Conservation (phyloP, 257 asterid species). For the Nicotiana tomentosiformis region DNA sequence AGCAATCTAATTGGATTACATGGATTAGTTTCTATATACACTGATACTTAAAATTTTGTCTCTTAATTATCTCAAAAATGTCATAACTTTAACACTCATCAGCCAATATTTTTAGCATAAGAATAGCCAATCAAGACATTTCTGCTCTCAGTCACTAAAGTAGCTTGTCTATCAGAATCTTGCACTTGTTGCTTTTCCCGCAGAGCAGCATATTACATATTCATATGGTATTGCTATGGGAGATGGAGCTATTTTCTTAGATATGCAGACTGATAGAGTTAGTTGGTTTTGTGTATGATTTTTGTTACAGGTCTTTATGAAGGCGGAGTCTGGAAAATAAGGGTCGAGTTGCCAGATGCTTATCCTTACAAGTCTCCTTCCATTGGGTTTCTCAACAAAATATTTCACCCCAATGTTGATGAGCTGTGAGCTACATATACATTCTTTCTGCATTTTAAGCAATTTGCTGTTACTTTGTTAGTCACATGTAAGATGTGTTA, state of each 20-base stretch:
- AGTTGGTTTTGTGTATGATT: neutral
- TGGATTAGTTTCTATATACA: neutral
- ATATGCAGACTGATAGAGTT: neutral
- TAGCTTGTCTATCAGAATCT: neutral
- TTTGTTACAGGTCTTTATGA: conserved; percentile 65
- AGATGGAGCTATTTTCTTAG: neutral
- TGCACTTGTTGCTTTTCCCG: neutral
- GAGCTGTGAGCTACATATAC: conserved; percentile 57
- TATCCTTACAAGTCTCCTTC: conserved; percentile 96
- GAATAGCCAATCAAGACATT: neutral
- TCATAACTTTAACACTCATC: neutral
- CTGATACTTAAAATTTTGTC: neutral
- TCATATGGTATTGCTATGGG: neutral
- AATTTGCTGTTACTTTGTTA: neutral
- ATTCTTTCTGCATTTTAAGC: neutral
- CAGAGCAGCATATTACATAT: neutral
- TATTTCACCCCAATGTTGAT: conserved; percentile 93
- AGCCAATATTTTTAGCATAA: neutral
- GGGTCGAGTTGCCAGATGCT: conserved; percentile 88
- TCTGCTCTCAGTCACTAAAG: neutral
- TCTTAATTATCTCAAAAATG: neutral
- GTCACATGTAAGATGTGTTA: neutral
- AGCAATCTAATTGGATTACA: neutral
- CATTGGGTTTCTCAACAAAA: conserved; percentile 84
- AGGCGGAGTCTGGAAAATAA: conserved; percentile 92